phyloP scores from a whole-genome alignment of 176 grass and related monocot species.

The Coix lacrymajobi region DNA sequence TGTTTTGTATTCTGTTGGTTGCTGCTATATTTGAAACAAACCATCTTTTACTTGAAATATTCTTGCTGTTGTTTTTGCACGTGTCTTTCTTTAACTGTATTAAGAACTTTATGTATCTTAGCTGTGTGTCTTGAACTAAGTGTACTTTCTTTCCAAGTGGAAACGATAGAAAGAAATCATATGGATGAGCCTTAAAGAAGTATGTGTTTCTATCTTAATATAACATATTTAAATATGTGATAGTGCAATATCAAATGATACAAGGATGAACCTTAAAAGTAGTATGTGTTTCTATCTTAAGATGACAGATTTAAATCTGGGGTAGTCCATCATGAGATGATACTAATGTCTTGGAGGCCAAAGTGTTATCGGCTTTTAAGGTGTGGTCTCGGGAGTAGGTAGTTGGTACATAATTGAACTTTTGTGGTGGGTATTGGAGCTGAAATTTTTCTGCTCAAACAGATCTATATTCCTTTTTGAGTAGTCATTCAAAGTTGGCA shows the following conservation, averaged over 20 bases:
- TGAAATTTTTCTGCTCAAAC: background rate
- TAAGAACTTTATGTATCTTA: background rate
- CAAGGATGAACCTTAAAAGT: background rate
- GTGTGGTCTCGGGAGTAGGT: background rate
- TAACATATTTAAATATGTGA: background rate
- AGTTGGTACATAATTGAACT: constrained; percentile 13
- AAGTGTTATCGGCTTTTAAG: background rate
- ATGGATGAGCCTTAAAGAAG: background rate
- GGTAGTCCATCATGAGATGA: background rate
- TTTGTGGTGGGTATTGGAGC: background rate
- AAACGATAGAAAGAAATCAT: background rate
- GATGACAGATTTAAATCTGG: background rate
- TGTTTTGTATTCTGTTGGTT: background rate
- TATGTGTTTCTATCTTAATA: background rate
- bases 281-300: background rate
- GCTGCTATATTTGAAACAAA: background rate
- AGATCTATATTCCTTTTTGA: background rate
- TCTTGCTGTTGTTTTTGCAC: background rate
- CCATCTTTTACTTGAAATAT: background rate
- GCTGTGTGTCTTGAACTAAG: background rate
- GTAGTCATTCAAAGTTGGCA: background rate
- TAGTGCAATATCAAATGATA: background rate
- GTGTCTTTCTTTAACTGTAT: background rate
- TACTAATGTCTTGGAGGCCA: background rate
- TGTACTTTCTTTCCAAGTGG: background rate